phyloP scores from a whole-genome alignment of 495 filamentous ascomycete genomes.

The Neurospora discreta region DNA sequence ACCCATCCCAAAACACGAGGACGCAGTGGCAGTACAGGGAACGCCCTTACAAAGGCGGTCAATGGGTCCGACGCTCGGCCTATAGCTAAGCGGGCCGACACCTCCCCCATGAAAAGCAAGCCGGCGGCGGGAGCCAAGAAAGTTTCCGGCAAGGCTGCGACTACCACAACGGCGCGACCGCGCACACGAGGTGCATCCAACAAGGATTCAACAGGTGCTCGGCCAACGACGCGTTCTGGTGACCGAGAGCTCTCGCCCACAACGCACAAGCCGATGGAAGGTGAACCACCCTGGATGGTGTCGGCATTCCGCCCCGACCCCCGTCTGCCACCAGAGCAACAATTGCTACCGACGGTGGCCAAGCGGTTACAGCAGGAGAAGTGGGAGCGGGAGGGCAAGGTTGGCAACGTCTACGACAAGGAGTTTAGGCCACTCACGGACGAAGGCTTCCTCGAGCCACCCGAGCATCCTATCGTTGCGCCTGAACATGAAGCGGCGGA shows the following conservation, averaged over 20 bases:
- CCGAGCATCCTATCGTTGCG: constrained; percentile 17
- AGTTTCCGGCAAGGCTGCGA: constrained; percentile 27
- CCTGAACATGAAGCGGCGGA: constrained; percentile 4
- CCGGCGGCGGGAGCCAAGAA: constrained; percentile 25
- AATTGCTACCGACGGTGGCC: constrained; percentile 88
- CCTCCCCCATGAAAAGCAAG: constrained; percentile 34
- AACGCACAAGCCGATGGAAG: constrained; percentile 65
- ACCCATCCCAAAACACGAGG: constrained; percentile 49
- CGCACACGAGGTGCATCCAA: constrained; percentile 48
- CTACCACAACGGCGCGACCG: constrained; percentile 41
- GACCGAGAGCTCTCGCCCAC: constrained; percentile 36
- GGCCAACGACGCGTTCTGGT: constrained; percentile 41
- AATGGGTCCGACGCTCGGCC: constrained; percentile 29
- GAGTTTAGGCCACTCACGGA: constrained; percentile 69
- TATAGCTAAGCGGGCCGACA: constrained; percentile 31
- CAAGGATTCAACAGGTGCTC: constrained; percentile 43
- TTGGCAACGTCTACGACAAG: constrained; percentile 69
- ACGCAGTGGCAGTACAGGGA: constrained; percentile 60
- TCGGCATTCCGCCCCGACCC: constrained; percentile 95
- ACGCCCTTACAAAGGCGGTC: constrained; percentile 37
- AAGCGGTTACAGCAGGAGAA: constrained; percentile 87
- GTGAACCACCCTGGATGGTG: constrained; percentile 90
- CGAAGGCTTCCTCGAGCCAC: constrained; percentile 36
- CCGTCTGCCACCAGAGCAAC: constrained; percentile 85
- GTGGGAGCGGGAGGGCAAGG: constrained; percentile 83